A percentile compares a stretch with the other conserved stretches of the same genome.
Conservation (phyloP, 306 rosid genomes). For the Cercis canadensis region DNA sequence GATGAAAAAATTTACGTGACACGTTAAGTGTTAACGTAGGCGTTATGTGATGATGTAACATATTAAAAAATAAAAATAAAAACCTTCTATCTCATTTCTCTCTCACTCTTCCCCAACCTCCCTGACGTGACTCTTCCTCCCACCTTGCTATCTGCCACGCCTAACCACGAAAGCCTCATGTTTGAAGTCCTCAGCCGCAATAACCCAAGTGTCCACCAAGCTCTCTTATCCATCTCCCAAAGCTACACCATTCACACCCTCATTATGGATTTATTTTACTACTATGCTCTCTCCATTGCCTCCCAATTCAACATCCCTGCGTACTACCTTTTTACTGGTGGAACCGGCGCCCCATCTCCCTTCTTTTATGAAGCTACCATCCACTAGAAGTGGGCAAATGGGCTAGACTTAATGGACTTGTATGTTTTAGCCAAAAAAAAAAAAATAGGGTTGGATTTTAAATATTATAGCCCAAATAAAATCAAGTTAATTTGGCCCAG, state of each 20-base stretch:
- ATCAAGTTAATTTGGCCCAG: too few species aligned
- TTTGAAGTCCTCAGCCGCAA: conserved; percentile 29
- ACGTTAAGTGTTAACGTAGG: too few species aligned
- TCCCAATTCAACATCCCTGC: conserved; percentile 29
- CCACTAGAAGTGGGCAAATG: too few species aligned
- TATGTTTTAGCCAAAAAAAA: too few species aligned
- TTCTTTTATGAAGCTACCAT: conserved; percentile 25
- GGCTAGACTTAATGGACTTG: too few species aligned
- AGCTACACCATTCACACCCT: conserved; percentile 25
- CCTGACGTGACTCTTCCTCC: conserved; percentile 24
- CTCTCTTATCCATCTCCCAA: conserved; percentile 4
- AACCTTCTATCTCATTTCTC: too few species aligned
- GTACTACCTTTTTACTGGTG: conserved; percentile 38
- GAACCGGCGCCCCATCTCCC: conserved; percentile 10
- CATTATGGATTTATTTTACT: conserved; percentile 44
- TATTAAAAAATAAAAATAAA: too few species aligned
- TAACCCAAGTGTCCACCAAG: conserved; percentile 15
- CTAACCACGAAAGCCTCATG: conserved; percentile 32
- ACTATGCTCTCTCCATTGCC: conserved; percentile 18
- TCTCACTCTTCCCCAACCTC: conserved; percentile 39
- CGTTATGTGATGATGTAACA: too few species aligned
- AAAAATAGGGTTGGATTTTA: too few species aligned
- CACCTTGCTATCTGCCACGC: background rate
- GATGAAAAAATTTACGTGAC: too few species aligned
- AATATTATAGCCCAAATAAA: too few species aligned